Conservation (phyloP, 2,329 filamentous ascomycete genomes). For the Cryphonectria nitschkei region DNA sequence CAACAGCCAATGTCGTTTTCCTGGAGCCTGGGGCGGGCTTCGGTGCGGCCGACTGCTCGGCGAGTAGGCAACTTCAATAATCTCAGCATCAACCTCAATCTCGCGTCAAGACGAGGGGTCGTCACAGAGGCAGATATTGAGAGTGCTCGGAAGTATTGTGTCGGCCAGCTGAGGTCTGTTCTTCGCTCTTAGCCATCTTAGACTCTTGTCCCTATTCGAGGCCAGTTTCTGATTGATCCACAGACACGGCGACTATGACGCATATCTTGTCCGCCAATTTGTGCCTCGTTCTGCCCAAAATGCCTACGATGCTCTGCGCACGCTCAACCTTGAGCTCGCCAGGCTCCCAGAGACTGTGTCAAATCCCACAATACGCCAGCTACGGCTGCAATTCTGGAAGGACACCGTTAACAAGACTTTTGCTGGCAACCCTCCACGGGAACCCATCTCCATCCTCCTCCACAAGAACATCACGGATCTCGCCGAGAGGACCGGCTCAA, state of each 20-base stretch:
- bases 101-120: conserved; percentile 41
- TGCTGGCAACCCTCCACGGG: conserved; percentile 77
- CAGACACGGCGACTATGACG: conserved; percentile 87
- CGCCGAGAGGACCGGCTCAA: conserved; percentile 45
- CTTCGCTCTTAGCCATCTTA: neutral
- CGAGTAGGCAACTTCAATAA: conserved; percentile 4
- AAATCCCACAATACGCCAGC: conserved; percentile 80
- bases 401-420: conserved; percentile 82
- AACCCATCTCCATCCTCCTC: conserved; percentile 87
- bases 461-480: conserved; percentile 71
- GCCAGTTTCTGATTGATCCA: neutral
- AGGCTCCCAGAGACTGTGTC: conserved; percentile 88
- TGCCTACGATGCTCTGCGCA: conserved; percentile 86
- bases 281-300: conserved; percentile 75
- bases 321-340: conserved; percentile 91
- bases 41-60: conserved; percentile 37
- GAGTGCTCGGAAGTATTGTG: conserved; percentile 58
- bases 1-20: conserved; percentile 44
- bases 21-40: conserved; percentile 42
- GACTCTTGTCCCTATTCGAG: neutral
- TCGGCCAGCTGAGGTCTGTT: conserved; percentile 54
- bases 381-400: conserved; percentile 95
- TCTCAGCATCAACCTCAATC: neutral
- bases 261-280: conserved; percentile 84
- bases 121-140: conserved; percentile 56